Evolutionary conservation across 345 rosid species (phyloP).

Genomic region (Aquilaria yunnanensis): DNA sequence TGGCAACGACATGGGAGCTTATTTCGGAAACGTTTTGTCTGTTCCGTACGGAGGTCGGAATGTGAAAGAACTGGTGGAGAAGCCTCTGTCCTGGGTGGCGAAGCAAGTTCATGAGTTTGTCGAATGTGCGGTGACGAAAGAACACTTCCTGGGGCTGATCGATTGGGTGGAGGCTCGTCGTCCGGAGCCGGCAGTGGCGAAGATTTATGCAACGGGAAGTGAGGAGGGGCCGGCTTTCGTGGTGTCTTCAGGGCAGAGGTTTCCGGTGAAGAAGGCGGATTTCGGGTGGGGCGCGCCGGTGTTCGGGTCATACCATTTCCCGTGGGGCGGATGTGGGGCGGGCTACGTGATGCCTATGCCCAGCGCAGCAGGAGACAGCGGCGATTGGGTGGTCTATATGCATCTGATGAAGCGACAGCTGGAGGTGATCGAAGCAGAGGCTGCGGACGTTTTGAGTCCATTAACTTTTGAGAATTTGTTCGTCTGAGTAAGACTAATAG

Average conservation of each 20-base stretch:
- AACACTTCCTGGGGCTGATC: conserved; percentile 58
- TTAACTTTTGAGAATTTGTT: conserved; percentile 7
- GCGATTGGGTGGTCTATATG: conserved; percentile 64
- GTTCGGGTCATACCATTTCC: conserved; percentile 62
- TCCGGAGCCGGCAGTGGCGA: conserved; percentile 40
- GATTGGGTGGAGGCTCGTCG: conserved; percentile 70
- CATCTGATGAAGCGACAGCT: conserved; percentile 4
- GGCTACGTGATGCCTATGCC: conserved; percentile 79
- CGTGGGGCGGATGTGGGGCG: conserved; percentile 44
- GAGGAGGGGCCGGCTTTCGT: conserved; percentile 49
- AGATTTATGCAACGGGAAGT: conserved; percentile 28
- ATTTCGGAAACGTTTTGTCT: conserved; percentile 66
- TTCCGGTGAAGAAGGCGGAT: conserved; percentile 34
- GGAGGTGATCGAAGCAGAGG: conserved; percentile 10
- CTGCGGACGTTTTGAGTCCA: conserved; percentile 2
- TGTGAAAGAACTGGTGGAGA: conserved; percentile 21
- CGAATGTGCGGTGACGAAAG: conserved; percentile 26
- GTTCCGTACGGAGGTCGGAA: conserved; percentile 37
- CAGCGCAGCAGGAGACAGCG: conserved; percentile 36
- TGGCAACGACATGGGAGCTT: conserved; percentile 18
- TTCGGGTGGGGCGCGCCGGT: conserved; percentile 60
- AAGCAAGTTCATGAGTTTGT: conserved; percentile 41
- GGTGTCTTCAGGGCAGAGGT: conserved; percentile 58
- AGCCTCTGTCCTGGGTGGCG: conserved; percentile 44
- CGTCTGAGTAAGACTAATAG: not conserved